Conservation (phyloP, 306 rosid genomes). For the Inga laurina region DNA sequence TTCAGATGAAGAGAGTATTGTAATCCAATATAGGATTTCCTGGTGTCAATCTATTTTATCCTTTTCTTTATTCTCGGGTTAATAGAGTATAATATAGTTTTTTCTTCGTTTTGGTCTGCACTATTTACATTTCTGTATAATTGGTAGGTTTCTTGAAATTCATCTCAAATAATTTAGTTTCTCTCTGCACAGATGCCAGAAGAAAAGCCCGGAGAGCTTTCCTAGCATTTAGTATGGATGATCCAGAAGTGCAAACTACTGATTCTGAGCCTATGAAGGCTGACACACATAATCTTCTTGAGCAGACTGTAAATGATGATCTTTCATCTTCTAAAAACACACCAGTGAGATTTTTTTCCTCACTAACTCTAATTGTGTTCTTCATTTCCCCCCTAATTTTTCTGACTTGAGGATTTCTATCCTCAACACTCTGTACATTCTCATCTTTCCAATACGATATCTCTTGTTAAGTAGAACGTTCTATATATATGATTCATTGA, state of each 20-base stretch:
- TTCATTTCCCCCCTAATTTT: neutral
- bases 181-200: slow-evolving; percentile 67
- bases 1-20: neutral
- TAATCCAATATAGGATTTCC: neutral
- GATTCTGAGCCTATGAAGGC: slow-evolving; percentile 46
- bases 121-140: slow-evolving; percentile 27
- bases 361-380: slow-evolving; percentile 7
- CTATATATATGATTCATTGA: slow-evolving; percentile 4
- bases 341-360: slow-evolving; percentile 60
- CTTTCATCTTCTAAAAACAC: slow-evolving; percentile 62
- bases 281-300: slow-evolving; percentile 38
- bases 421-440: neutral
- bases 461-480: neutral
- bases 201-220: slow-evolving; percentile 94
- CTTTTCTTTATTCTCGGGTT: neutral
- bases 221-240: slow-evolving; percentile 77
- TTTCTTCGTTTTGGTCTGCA: slow-evolving; percentile 20
- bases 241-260: slow-evolving; percentile 40
- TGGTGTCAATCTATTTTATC: neutral
- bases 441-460: neutral
- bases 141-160: slow-evolving; percentile 22
- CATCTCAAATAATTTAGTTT: slow-evolving; percentile 12
- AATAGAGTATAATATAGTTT: neutral
- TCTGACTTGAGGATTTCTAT: neutral
- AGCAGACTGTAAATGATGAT: slow-evolving; percentile 56